Evolutionary conservation across 306 rosid genomes (phyloP), one percentile per base, ranked within the genome.

Genomic region (Malus sieversii): DNA sequence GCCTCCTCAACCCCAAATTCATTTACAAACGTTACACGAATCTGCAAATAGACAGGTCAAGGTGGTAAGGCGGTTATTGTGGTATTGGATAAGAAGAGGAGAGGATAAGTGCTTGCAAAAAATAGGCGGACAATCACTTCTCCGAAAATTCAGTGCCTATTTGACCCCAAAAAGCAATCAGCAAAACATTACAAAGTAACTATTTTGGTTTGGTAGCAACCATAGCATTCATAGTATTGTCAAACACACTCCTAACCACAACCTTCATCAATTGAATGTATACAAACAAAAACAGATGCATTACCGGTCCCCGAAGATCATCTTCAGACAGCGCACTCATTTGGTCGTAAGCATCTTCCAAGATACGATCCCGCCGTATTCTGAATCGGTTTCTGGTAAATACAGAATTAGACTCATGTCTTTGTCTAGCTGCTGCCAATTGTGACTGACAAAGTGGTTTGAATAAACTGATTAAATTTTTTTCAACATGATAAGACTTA

Each of bases 1-100:
- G 97, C 99, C 85, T 95, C 99, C 88, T 95, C 99, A 79, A 92
- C 99, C 75, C 99, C 99, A 88, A 92, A 89, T 78, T 95, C 99
- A 83, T 95, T 95, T 80, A 95, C 90, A 84, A 95, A 95, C 16
- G 96, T 79, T 64, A 95, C 99, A 42, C 99, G 99, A 75, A 95
- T 87, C 99, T 95, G 87, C 66, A 88, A 69, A 38, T 33, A 78
- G 74, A 71, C 40, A 77, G 25, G 10, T 20, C 63, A 64, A 42
- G 16, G 18, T n/a, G 75, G 71, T 80, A 57, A 64, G 30, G 32
- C n/a, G 75, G 76, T 80, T 60, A 76, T 10, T 55, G 62, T 68
- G 59, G 29, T 48, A 75, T 23, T 42, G 27, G 52, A 80, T 61
- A 45, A 19, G 3, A 64, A 30, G 42, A 12, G 8, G 33, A 13